Evolutionary conservation across 2,329 filamentous ascomycete genomes (phyloP).

Genomic region (Bipolaris gigantea): DNA sequence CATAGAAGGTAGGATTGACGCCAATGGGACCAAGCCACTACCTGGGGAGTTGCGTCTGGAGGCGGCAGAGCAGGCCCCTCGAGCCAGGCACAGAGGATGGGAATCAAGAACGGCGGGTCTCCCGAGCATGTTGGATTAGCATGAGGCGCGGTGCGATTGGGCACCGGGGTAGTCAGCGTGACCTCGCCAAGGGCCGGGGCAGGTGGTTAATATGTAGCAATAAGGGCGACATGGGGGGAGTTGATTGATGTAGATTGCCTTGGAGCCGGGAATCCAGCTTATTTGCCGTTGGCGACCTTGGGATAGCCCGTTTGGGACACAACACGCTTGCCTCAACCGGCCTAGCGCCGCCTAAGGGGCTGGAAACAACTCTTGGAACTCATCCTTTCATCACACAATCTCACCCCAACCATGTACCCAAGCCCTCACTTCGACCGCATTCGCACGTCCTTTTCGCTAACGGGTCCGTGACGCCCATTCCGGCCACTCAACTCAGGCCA

Average conservation of each 20-base stretch:
- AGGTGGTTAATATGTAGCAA: conserved; percentile 36
- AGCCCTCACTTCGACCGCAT: background rate
- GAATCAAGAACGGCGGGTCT: conserved; percentile 18
- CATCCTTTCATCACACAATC: conserved; percentile 16
- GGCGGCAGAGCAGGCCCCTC: conserved; percentile 23
- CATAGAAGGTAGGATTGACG: conserved; percentile 17
- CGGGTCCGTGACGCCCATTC: conserved; percentile 13
- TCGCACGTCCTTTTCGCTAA: conserved; percentile 11
- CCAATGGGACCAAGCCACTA: conserved; percentile 26
- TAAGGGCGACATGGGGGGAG: conserved; percentile 21
- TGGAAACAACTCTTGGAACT: conserved; percentile 12
- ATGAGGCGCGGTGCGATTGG: conserved; percentile 32
- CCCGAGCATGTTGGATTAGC: conserved; percentile 32
- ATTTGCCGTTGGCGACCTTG: conserved; percentile 25
- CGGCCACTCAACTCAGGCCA: conserved; percentile 26
- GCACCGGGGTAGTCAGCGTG: conserved; percentile 11
- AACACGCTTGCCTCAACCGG: conserved; percentile 16
- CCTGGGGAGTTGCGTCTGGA: conserved; percentile 20
- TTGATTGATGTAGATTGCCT: conserved; percentile 46
- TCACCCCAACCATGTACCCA: conserved; percentile 15
- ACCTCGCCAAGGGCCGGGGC: conserved; percentile 30
- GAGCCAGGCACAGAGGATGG: conserved; percentile 35
- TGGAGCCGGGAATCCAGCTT: conserved; percentile 32
- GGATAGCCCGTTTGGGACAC: conserved; percentile 18
- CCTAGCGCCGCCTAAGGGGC: conserved; percentile 14